These are phyloP conservation scores for Mortierella sp. DNA, from an alignment of 371 early-diverging fungal species.

Conservation along the genomic window DNA sequence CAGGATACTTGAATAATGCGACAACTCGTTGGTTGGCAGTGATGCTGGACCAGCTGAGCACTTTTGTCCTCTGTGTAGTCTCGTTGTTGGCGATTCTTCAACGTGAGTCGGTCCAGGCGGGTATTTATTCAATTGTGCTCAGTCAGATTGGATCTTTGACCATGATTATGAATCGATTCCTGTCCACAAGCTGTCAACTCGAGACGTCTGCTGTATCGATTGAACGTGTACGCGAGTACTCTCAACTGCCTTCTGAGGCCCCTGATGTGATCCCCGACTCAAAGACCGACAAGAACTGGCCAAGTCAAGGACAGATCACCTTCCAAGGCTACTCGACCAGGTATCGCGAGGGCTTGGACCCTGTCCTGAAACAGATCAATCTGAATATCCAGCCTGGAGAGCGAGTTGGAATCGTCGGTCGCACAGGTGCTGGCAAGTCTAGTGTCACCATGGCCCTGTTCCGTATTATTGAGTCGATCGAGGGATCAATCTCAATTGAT, in stretches of 20 bases:
- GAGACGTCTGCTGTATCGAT: conserved; percentile 80
- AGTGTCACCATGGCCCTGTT: conserved; percentile 64
- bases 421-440: conserved; percentile 64
- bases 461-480: conserved; percentile 58
- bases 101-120: conserved; percentile 7
- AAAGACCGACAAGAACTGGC: conserved; percentile 54
- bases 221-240: conserved; percentile 68
- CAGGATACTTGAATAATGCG: conserved; percentile 14
- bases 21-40: conserved; percentile 15
- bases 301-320: conserved; percentile 51
- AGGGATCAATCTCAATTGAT: conserved; percentile 63
- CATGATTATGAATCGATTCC: not conserved
- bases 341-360: conserved; percentile 63
- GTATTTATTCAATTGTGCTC: conserved; percentile 10
- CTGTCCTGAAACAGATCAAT: conserved; percentile 64
- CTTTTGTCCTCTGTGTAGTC: conserved; percentile 8
- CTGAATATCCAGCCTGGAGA: conserved; percentile 63
- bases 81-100: conserved; percentile 19
- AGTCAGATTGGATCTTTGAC: conserved; percentile 20
- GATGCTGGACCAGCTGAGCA: conserved; percentile 16
- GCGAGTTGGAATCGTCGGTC: conserved; percentile 82
- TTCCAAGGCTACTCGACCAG: conserved; percentile 59
- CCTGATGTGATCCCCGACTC: conserved; percentile 21
- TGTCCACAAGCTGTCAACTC: conserved; percentile 4
- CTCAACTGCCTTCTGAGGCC: conserved; percentile 44